Base-by-base conservation (phyloP, 192 early-diverging fungal genomes). In the Coemansia aciculifera region DNA sequence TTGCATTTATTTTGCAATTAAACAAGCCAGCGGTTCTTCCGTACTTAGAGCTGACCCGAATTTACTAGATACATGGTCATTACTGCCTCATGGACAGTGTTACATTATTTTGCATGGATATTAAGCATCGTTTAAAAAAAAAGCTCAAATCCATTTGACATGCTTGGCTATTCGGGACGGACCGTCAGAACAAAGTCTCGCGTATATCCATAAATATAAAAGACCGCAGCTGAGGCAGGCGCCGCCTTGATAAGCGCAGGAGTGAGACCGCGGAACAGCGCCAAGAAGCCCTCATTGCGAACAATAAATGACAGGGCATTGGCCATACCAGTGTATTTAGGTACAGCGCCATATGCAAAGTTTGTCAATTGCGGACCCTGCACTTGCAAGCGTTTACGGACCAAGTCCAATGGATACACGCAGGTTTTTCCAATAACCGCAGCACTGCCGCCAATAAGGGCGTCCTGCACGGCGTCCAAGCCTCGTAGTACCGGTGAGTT, bases 331-430 rank as follows among this genome's bases (percentile, higher is more conserved):
- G 79, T 59, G 80, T 92, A 92, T 12, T 57, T 40, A 3, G 94
- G 94, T 10, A 96, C 85, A 15, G 76, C 73, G 34, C 85, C 74
- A n/a, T 85, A 64, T 0, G 89, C 81, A 75, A 89, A 92, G 51
- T 83, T 79, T 29, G 84, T 81, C 48, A 89, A 76, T 1, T 76
- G 75, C 8, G 91, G 90, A 5, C 92, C 92, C 76, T 95, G 92
- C 5, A 94, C 87, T 81, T 94, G 92, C 44, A 94, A 62, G 34
- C 90, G 83, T 63, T 91, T 91, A 19, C 91, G 84, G 2, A 95
- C 90, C 39, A 95, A 86, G 75, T 99, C 97, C 59, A 99, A 80
- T 10, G 95, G 95, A 85, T 95, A 97, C 4, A 97, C 89, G 3
- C 79, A 89, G 0, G 91, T 87, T 71, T 99, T 99, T 36, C 89